Evolutionary conservation across 495 filamentous ascomycete genomes (phyloP).

Genomic region (Xylaria sp.): DNA sequence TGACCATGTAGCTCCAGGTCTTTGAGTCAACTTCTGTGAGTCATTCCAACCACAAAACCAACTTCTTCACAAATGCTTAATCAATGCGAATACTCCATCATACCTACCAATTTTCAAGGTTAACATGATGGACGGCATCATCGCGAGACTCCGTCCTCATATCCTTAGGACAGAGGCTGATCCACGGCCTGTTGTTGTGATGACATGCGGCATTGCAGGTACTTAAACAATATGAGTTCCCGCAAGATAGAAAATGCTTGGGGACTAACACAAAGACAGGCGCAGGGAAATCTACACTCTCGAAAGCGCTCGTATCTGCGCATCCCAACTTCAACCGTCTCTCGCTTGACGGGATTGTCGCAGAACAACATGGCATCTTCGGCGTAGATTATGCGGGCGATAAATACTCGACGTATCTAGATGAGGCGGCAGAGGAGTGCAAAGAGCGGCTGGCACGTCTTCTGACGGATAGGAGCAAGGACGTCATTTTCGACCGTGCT

Average conservation of each 20-base stretch:
- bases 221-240: constrained; percentile 8
- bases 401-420: constrained; percentile 42
- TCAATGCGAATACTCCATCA: neutral
- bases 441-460: constrained; percentile 30
- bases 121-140: constrained; percentile 22
- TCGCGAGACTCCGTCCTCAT: constrained; percentile 18
- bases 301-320: constrained; percentile 26
- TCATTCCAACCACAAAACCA: neutral
- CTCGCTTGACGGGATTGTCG: constrained; percentile 44
- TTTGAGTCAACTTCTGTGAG: constrained; percentile 5
- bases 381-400: constrained; percentile 42
- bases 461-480: constrained; percentile 34
- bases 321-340: constrained; percentile 37
- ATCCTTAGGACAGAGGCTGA: constrained; percentile 25
- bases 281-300: constrained; percentile 32
- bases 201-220: constrained; percentile 37
- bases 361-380: constrained; percentile 46
- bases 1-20: neutral
- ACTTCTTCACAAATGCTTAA: neutral
- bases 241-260: neutral
- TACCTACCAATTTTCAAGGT: neutral
- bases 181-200: constrained; percentile 29
- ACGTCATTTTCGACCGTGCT: constrained; percentile 46
- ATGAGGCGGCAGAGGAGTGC: constrained; percentile 40
- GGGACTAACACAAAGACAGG: constrained; percentile 21